phyloP scores from a whole-genome alignment of 345 rosid species.

The Erysimum cheiranthoides region DNA sequence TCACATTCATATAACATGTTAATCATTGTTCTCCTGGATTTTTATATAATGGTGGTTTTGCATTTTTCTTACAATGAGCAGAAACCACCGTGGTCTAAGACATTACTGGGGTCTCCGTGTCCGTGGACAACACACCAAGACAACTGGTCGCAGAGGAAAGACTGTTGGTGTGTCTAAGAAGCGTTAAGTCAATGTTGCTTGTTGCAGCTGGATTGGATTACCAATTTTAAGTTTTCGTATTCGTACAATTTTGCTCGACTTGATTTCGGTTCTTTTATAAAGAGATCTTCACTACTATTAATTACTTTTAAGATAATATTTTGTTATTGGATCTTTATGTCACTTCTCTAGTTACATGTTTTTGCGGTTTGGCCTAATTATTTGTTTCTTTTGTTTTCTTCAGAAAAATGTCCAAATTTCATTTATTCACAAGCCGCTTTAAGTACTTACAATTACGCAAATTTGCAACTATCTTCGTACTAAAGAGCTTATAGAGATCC shows the following conservation, averaged over 20 bases:
- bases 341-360: slow-evolving; percentile 13
- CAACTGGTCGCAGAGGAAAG: slow-evolving; percentile 94
- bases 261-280: neutral
- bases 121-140: slow-evolving; percentile 98
- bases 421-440: too few species aligned
- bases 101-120: slow-evolving; percentile 99
- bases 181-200: slow-evolving; percentile 44
- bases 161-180: slow-evolving; percentile 97
- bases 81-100: slow-evolving; percentile 96
- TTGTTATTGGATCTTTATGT: neutral
- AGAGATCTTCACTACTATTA: neutral
- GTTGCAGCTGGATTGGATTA: slow-evolving; percentile 9
- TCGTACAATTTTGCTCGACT: slow-evolving; percentile 31
- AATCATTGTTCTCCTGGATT: neutral
- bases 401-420: too few species aligned
- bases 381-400: neutral
- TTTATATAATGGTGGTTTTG: neutral
- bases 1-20: neutral
- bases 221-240: slow-evolving; percentile 17
- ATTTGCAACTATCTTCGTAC: too few species aligned
- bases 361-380: neutral
- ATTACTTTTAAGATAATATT: neutral
- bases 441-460: too few species aligned
- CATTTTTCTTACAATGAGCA: slow-evolving; percentile 33
- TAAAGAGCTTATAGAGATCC: too few species aligned